A percentile compares a stretch with the other conserved stretches of the same genome.
Evolutionary conservation across 805 yeast species (phyloP).

Genomic region (Candida quercuum): DNA sequence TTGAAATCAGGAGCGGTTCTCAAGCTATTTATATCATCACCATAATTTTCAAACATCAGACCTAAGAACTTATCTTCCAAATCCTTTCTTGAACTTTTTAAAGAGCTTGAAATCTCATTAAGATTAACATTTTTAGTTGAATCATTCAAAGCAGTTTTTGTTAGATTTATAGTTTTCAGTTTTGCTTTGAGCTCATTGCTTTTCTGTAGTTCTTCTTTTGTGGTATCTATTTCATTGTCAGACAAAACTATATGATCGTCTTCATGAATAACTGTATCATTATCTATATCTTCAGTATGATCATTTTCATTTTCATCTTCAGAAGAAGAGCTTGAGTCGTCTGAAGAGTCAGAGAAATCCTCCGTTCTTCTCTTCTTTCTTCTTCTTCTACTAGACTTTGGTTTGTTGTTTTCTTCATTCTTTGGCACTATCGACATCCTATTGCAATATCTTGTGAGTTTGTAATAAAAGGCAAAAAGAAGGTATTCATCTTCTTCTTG

Average conservation of each 20-base stretch:
- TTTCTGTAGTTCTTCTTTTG: constrained; percentile 9
- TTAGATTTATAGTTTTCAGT: constrained; percentile 22
- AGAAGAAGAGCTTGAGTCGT: constrained; percentile 41
- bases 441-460: too few relatives aligned
- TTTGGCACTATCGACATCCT: constrained; percentile 22
- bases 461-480: too few relatives aligned
- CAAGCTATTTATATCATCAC: constrained; percentile 30
- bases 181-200: constrained; percentile 10
- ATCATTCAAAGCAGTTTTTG: constrained; percentile 30
- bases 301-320: neutral
- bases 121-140: constrained; percentile 25
- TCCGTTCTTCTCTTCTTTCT: constrained; percentile 82
- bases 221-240: constrained; percentile 21
- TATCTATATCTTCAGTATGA: neutral
- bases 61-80: constrained; percentile 47
- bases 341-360: constrained; percentile 54
- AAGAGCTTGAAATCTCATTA: constrained; percentile 23
- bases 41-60: constrained; percentile 52
- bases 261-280: neutral
- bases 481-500: too few relatives aligned
- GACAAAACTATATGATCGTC: constrained; percentile 7
- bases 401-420: constrained; percentile 11
- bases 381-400: constrained; percentile 38
- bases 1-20: constrained; percentile 63
- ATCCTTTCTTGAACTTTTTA: constrained; percentile 28